These are phyloP conservation scores for Kwoniella shivajii DNA, from an alignment of 1,284 basidiomycete genomes.

Conservation along the genomic window DNA sequence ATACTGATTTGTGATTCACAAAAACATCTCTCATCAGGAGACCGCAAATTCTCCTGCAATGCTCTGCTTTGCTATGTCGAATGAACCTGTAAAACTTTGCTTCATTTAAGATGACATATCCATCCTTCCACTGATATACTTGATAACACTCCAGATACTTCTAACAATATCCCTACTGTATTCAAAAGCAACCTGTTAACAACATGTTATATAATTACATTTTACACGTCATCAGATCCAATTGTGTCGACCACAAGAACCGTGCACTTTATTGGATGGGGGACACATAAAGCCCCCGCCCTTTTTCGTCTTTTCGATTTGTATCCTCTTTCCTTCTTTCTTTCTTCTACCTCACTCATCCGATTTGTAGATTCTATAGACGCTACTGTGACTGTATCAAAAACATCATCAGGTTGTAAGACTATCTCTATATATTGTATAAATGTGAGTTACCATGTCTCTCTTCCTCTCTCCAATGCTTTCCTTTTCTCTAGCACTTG, in stretches of 20 bases:
- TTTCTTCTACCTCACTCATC: neutral
- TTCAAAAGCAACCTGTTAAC: neutral
- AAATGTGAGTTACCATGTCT: neutral
- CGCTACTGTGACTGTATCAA: neutral
- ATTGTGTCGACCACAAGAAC: neutral
- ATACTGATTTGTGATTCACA: too few species aligned
- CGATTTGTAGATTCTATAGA: neutral
- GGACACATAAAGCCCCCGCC: neutral
- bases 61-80: too few species aligned
- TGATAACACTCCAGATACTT: too few species aligned
- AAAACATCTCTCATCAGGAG: too few species aligned
- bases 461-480: too few species aligned
- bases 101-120: too few species aligned
- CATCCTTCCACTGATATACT: too few species aligned
- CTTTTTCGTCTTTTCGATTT: neutral
- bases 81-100: too few species aligned
- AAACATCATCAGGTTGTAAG: neutral
- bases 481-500: neutral
- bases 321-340: conserved; percentile 4
- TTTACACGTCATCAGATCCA: neutral
- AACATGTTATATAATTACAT: too few species aligned
- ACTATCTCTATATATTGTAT: neutral
- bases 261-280: neutral
- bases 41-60: too few species aligned
- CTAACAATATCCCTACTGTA: neutral